Conservation (phyloP, 2,329 filamentous ascomycete genomes). For the Exophiala aquamarina region DNA sequence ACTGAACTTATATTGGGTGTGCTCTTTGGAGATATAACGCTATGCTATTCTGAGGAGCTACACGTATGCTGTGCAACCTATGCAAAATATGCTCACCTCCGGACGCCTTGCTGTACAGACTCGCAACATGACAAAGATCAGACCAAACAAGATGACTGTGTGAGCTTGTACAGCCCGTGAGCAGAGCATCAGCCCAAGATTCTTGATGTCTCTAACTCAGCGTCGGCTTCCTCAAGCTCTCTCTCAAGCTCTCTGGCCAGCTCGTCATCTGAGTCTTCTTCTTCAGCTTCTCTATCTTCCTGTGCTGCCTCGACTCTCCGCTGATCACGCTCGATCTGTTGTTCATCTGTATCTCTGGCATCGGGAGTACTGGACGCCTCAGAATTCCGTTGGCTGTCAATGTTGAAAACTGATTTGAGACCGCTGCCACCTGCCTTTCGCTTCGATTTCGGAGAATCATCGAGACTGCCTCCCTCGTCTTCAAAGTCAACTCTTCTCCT, state of each 20-base stretch:
- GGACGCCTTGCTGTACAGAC: too few relatives aligned
- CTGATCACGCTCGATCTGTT: conserved; percentile 28
- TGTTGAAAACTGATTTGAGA: conserved; percentile 20
- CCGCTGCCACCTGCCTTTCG: conserved; percentile 26
- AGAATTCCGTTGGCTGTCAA: conserved; percentile 13
- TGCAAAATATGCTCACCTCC: too few relatives aligned
- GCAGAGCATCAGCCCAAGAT: conserved; percentile 3
- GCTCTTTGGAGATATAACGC: too few relatives aligned
- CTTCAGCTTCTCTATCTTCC: conserved; percentile 32
- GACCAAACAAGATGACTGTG: too few relatives aligned
- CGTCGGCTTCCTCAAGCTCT: conserved; percentile 50
- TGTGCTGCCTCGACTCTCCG: conserved; percentile 32
- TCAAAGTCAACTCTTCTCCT: conserved; percentile 59
- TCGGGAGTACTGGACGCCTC: conserved; percentile 14
- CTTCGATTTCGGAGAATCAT: conserved; percentile 27
- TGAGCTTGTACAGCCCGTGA: too few relatives aligned
- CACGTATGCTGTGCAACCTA: too few relatives aligned
- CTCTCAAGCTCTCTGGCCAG: conserved; percentile 59
- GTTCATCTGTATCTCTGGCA: conserved; percentile 23
- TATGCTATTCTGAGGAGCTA: too few relatives aligned
- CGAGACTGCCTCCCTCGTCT: conserved; percentile 42
- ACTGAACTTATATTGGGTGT: too few relatives aligned
- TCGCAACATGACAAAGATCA: too few relatives aligned
- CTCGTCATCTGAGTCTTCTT: conserved; percentile 47
- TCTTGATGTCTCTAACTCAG: conserved; percentile 12